These are phyloP conservation scores for Flaveria brownii DNA, from an alignment of 129 eudicot genomes.

Conservation along the genomic window DNA sequence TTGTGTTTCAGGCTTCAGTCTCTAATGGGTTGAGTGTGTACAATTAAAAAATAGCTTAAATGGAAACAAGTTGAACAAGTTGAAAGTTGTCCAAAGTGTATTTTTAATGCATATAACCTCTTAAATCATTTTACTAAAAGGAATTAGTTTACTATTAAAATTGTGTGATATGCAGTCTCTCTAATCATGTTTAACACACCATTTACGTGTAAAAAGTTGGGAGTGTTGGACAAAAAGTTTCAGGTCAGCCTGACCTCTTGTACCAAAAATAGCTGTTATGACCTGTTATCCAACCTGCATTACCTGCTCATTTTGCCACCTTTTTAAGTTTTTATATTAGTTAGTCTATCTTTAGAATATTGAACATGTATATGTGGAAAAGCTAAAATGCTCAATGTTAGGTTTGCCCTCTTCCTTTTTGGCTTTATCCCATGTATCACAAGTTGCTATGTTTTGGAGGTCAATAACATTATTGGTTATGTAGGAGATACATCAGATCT, in stretches of 20 bases:
- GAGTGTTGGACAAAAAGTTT: neutral
- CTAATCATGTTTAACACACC: neutral
- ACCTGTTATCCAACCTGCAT: neutral
- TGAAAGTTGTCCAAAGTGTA: neutral
- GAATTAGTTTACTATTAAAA: neutral
- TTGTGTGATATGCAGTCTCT: neutral
- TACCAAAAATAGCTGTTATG: neutral
- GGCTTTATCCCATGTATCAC: neutral
- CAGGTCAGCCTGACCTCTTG: neutral
- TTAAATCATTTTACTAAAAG: neutral
- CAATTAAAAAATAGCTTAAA: neutral
- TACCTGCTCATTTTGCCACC: neutral
- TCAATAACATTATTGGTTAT: constrained; percentile 30
- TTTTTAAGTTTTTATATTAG: neutral
- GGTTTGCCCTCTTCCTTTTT: neutral
- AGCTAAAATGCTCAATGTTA: neutral
- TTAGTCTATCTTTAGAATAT: neutral
- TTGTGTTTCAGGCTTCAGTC: neutral
- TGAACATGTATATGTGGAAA: neutral
- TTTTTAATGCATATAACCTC: neutral
- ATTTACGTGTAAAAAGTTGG: neutral
- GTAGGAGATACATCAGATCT: constrained; percentile 41
- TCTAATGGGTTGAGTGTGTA: neutral
- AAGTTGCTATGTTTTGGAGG: constrained; percentile 23
- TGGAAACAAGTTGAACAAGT: neutral